A percentile compares a stretch with the other conserved stretches of the same genome.
Conservation (phyloP, 83 land plant genomes). For the Thuja plicata region DNA sequence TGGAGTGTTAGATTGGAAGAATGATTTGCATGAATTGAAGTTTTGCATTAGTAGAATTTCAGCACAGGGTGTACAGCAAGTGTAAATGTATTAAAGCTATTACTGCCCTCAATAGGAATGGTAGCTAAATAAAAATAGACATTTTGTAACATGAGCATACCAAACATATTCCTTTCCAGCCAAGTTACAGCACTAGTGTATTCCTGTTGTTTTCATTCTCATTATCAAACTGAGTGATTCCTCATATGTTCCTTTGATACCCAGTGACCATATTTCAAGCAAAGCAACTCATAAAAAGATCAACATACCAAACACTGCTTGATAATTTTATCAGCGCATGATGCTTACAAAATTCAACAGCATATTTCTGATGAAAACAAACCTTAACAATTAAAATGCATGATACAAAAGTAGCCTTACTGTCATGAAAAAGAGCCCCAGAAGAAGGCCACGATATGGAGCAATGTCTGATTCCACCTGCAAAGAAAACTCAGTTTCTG, state of each 20-base stretch:
- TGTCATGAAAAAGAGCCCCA: constrained; percentile 99
- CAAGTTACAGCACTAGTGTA: not conserved
- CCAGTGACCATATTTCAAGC: not conserved
- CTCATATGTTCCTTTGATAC: not conserved
- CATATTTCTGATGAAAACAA: not conserved
- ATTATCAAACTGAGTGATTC: not conserved
- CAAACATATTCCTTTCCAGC: not conserved
- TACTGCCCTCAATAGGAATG: not conserved
- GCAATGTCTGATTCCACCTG: constrained; percentile 99
- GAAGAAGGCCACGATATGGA: constrained; percentile 95
- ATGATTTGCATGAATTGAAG: not conserved
- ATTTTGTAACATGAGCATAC: not conserved
- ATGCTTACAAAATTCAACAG: not conserved
- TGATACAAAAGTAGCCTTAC: constrained; percentile 33
- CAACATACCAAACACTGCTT: not conserved
- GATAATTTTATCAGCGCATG: not conserved
- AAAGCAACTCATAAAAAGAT: not conserved
- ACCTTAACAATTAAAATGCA: not conserved
- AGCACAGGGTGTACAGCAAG: not conserved
- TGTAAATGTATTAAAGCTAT: not conserved
- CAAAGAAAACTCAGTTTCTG: constrained; percentile 96
- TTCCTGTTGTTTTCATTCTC: not conserved
- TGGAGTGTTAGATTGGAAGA: not conserved
- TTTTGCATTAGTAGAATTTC: not conserved
- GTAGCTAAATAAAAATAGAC: not conserved